Percentiles rank a stretch among this genome's conserved stretches.
These are phyloP conservation scores for Pseudevernia furfuracea DNA, from an alignment of 495 filamentous ascomycete genomes.

Conservation along the genomic window DNA sequence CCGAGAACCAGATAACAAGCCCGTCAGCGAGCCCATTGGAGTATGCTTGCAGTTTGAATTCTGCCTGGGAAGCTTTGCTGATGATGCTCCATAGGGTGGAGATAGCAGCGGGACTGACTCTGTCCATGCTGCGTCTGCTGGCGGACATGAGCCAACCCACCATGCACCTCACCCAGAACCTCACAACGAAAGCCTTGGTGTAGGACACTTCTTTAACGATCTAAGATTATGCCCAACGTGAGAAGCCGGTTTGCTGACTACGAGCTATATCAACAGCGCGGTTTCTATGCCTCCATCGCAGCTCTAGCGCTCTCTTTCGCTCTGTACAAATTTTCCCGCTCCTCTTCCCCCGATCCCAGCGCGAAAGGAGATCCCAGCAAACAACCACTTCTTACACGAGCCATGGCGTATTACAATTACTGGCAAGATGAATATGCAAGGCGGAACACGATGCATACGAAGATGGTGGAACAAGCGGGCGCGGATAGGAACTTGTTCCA, in stretches of 20 bases:
- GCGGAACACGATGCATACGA: conserved; percentile 56
- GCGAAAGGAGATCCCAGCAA: conserved; percentile 38
- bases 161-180: conserved; percentile 39
- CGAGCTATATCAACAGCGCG: conserved; percentile 37
- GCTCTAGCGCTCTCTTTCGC: conserved; percentile 49
- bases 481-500: conserved; percentile 59
- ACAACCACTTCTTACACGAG: conserved; percentile 46
- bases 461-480: conserved; percentile 61
- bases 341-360: conserved; percentile 21
- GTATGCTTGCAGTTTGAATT: neutral
- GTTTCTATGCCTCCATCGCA: conserved; percentile 59
- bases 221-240: conserved; percentile 21
- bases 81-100: neutral
- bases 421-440: conserved; percentile 46
- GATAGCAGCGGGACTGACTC: conserved; percentile 21
- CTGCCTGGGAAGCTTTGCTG: neutral
- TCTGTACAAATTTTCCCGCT: conserved; percentile 47
- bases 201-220: conserved; percentile 34
- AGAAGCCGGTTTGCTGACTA: neutral
- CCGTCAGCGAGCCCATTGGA: conserved; percentile 6
- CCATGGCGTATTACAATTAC: conserved; percentile 49
- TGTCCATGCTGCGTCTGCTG: conserved; percentile 17
- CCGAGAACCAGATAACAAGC: neutral
- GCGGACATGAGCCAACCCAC: conserved; percentile 23
- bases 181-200: conserved; percentile 56